phyloP scores from a whole-genome alignment of 164 flowering plant genomes.

The Cinnamomum chago region DNA sequence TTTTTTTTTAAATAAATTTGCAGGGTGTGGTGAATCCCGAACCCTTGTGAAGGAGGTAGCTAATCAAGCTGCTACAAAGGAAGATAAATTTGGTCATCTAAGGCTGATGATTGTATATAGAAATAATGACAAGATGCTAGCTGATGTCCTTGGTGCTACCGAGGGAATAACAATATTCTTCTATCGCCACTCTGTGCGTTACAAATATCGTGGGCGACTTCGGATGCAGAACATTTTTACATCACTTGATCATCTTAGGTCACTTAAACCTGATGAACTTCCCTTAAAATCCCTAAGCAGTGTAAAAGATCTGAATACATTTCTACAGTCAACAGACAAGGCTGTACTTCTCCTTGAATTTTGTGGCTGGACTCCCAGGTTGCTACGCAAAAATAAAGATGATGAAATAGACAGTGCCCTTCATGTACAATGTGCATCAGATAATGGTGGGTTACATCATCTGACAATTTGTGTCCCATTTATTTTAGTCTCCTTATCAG shows the following conservation, averaged over 20 bases:
- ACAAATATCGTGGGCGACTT: constrained; percentile 69
- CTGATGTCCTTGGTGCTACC: constrained; percentile 67
- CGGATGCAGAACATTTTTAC: constrained; percentile 49
- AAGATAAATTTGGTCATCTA: constrained; percentile 30
- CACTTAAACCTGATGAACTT: constrained; percentile 46
- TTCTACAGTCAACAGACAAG: constrained; percentile 69
- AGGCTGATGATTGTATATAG: constrained; percentile 62
- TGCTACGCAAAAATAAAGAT: constrained; percentile 34
- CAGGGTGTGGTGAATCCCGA: constrained; percentile 93
- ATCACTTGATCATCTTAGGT: constrained; percentile 45
- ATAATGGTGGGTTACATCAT: constrained; percentile 18
- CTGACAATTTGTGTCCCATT: background rate
- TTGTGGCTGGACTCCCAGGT: constrained; percentile 77
- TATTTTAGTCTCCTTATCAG: background rate
- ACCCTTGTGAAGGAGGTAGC: constrained; percentile 68
- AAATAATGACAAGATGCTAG: constrained; percentile 56
- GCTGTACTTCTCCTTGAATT: constrained; percentile 70
- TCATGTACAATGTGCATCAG: constrained; percentile 19
- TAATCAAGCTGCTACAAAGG: constrained; percentile 22
- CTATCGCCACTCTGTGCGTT: constrained; percentile 56
- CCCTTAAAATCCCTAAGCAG: constrained; percentile 50
- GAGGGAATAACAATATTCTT: constrained; percentile 48
- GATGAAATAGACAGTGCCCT: constrained; percentile 28
- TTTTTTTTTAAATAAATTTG: background rate
- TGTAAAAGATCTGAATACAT: constrained; percentile 44